A percentile compares a stretch with the other conserved stretches of the same genome.
Conservation (phyloP, 176 grass and related monocot species). For the Lolium multiflorum region DNA sequence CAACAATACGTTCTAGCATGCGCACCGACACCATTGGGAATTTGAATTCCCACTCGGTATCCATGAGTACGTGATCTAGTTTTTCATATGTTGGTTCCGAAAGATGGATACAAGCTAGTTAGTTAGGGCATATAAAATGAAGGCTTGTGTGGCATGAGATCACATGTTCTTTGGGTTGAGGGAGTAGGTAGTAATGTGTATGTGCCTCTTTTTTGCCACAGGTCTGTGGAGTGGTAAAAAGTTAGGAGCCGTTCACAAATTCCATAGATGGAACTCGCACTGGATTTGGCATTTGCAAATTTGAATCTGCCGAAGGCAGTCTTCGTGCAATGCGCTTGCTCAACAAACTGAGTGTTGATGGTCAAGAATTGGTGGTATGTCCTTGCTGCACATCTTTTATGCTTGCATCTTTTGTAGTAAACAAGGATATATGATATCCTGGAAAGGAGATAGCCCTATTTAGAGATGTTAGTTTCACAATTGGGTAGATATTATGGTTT, state of each 20-base stretch:
- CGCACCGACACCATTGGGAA: no score
- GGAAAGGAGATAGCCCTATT: background rate
- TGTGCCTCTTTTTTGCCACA: slow-evolving; percentile 37
- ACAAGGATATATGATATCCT: background rate
- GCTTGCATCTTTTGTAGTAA: background rate
- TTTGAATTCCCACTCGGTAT: no score
- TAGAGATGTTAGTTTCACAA: slow-evolving; percentile 22
- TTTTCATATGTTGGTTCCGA: no score
- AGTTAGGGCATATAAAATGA: background rate
- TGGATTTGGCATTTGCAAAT: slow-evolving; percentile 92
- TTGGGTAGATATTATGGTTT: background rate
- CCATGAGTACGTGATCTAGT: no score
- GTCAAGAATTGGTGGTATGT: slow-evolving; percentile 85
- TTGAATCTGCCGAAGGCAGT: slow-evolving; percentile 84
- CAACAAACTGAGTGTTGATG: slow-evolving; percentile 80
- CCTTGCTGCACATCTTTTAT: slow-evolving; percentile 2
- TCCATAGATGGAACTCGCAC: slow-evolving; percentile 64
- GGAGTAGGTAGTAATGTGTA: background rate
- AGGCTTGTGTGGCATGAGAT: background rate
- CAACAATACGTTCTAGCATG: no score
- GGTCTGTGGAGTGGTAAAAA: slow-evolving; percentile 83
- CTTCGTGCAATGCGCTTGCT: slow-evolving; percentile 77
- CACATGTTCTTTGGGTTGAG: slow-evolving; percentile 1
- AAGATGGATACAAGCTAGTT: background rate
- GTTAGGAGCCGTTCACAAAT: slow-evolving; percentile 80